Conservation (phyloP, 116 monocot genomes). For the Thalassia testudinum region DNA sequence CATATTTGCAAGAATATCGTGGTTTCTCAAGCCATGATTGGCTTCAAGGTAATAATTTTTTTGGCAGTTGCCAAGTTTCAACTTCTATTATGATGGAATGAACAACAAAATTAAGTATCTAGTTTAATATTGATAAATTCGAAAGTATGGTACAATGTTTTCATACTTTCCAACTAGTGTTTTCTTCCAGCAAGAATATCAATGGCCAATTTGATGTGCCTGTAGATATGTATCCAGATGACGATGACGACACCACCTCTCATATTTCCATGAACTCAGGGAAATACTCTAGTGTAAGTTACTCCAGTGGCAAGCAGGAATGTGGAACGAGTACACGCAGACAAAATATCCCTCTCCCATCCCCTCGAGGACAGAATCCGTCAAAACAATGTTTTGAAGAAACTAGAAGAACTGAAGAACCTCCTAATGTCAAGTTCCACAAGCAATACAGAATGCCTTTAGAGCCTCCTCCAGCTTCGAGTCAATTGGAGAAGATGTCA, state of each 20-base stretch:
- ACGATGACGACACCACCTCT: slow-evolving; percentile 49
- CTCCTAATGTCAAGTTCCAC: slow-evolving; percentile 13
- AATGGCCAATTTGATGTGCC: no score
- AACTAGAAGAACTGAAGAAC: not conserved
- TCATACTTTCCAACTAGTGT: no score
- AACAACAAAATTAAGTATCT: no score
- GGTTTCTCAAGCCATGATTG: slow-evolving; percentile 10
- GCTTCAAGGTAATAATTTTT: slow-evolving; percentile 21
- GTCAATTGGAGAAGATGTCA: slow-evolving; percentile 13
- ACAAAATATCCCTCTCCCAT: slow-evolving; percentile 4
- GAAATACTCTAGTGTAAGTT: slow-evolving; percentile 30
- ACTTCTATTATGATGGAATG: no score
- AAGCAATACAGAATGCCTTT: slow-evolving; percentile 17
- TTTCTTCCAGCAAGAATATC: no score
- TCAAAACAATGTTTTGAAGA: slow-evolving; percentile 30
- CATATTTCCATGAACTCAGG: slow-evolving; percentile 25
- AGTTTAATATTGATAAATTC: no score
- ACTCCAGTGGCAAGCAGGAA: slow-evolving; percentile 31
- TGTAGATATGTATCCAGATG: slow-evolving; percentile 6
- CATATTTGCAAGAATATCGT: slow-evolving; percentile 1
- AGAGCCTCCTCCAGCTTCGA: slow-evolving; percentile 5
- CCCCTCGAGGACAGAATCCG: slow-evolving; percentile 1
- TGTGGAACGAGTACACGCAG: not conserved
- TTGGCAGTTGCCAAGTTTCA: no score
- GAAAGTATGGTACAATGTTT: no score